These are phyloP conservation scores for Selaginella tamariscina DNA, from an alignment of 75 land plant species.

Conservation along the genomic window DNA sequence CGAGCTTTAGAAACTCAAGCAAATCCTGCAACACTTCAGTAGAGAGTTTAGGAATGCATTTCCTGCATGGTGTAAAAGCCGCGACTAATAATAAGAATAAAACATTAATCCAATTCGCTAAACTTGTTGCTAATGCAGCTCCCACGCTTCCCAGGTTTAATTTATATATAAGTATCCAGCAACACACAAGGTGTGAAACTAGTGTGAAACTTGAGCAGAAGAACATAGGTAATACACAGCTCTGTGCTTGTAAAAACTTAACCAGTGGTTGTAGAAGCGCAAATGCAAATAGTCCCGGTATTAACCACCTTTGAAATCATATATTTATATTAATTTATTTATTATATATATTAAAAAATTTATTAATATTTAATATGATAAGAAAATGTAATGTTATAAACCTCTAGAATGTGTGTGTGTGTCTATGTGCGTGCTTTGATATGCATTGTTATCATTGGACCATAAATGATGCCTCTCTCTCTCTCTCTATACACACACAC, in stretches of 20 bases:
- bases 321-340: too few species aligned
- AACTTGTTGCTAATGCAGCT: constrained; percentile 22
- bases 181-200: constrained; percentile 15
- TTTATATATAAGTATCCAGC: constrained; percentile 26
- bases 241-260: constrained; percentile 25
- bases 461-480: too few species aligned
- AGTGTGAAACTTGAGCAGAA: constrained; percentile 16
- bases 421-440: too few species aligned
- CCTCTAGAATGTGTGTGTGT: too few species aligned
- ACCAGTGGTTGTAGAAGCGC: constrained; percentile 15
- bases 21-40: constrained; percentile 17
- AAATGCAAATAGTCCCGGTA: constrained; percentile 14
- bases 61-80: constrained; percentile 3
- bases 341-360: too few species aligned
- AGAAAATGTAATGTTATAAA: too few species aligned
- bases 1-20: constrained; percentile 9
- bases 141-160: constrained; percentile 32
- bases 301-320: too few species aligned
- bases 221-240: constrained; percentile 19
- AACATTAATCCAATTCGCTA: constrained; percentile 23
- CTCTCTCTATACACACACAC: too few species aligned
- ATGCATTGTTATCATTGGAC: too few species aligned
- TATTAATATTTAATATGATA: too few species aligned
- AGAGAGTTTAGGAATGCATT: constrained; percentile 17
- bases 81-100: constrained; percentile 14